These are phyloP conservation scores for Globisporangium nodosum DNA, from an alignment of 352 stramenopile species.

Conservation along the genomic window DNA sequence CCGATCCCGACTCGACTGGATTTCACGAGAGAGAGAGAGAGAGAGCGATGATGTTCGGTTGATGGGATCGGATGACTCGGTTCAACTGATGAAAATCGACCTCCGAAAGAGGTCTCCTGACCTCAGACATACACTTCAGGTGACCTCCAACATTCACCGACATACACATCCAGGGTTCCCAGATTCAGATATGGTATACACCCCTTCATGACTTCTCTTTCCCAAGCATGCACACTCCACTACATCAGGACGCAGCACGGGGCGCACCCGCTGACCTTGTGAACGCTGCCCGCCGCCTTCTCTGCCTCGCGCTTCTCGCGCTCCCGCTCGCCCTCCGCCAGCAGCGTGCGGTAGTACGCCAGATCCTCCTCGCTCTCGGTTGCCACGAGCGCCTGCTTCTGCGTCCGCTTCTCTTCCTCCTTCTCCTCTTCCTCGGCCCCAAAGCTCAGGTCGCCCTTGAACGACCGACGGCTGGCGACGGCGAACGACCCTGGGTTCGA, in stretches of 20 bases:
- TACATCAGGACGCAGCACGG: conserved; percentile 55
- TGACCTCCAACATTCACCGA: too few species aligned
- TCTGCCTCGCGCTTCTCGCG: conserved; percentile 21
- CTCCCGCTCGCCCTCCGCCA: conserved; percentile 33
- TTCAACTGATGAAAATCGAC: neutral
- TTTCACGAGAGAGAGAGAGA: too few species aligned
- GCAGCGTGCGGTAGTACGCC: conserved; percentile 42
- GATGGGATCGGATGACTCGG: too few species aligned
- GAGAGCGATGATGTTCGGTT: too few species aligned
- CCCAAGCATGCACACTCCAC: neutral
- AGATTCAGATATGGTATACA: neutral
- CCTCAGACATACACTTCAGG: too few species aligned
- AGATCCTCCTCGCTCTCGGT: conserved; percentile 32
- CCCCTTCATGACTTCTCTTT: neutral
- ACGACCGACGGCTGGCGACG: conserved; percentile 22
- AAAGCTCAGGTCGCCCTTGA: conserved; percentile 51
- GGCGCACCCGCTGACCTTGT: conserved; percentile 32
- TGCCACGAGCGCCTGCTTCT: conserved; percentile 2
- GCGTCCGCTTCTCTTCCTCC: neutral
- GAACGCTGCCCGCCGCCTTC: conserved; percentile 18
- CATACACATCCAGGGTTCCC: too few species aligned
- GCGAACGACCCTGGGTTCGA: conserved; percentile 17
- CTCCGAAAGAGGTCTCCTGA: neutral
- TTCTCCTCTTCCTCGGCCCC: conserved; percentile 2
- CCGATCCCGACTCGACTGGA: too few species aligned